Base-by-base conservation (phyloP, 1,139 yeast genomes). In the Pichia sp. region DNA sequence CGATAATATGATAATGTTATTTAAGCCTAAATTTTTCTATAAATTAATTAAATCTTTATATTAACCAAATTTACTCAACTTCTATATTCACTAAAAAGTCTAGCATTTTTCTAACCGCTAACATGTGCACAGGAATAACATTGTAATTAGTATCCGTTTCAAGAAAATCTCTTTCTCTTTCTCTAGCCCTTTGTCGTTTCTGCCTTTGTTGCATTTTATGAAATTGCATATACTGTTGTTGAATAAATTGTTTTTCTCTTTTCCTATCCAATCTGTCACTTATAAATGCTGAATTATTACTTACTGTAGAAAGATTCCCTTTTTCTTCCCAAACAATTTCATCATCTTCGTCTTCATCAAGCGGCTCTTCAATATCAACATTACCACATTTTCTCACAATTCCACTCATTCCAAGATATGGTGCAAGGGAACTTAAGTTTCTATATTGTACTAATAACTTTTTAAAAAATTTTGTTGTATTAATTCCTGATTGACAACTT, bases 81-180 rank as follows among this genome's bases (percentile, higher is more conserved):
- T 60, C 58, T 4, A 70, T 47, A 51, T 72, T 75, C 2, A 67
- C 64, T 29, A 72, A 48, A 20, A 61, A 61, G 35, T 69, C 74
- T 54, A 82, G 59, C 51, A 80, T 69, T 56, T 83, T 85, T 25
- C 75, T 72, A 6, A 86, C 95, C 0, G 95, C 86, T 24, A 76
- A 66, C 24, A 86, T 71, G 60, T 87, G 95, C 87, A 94, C 84
- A n/a, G 96, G 96, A 2, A 80, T 65, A 30, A 70, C 63, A 0
- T 70, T 62, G 19, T 41, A 34, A 15, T 32, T 33, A 3, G 34
- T 38, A 35, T 40, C 37, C 13, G 26, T 31, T 10, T 36, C 39
- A 5, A 27, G 23, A 4, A 37, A 35, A 9, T 43, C 47, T 22
- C 31, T 25, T n/a, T 38, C 40, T 20, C 35, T 36, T 16, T 40